phyloP scores from a whole-genome alignment of 2,329 filamentous ascomycete species.

The Pseudopithomyces maydicus region DNA sequence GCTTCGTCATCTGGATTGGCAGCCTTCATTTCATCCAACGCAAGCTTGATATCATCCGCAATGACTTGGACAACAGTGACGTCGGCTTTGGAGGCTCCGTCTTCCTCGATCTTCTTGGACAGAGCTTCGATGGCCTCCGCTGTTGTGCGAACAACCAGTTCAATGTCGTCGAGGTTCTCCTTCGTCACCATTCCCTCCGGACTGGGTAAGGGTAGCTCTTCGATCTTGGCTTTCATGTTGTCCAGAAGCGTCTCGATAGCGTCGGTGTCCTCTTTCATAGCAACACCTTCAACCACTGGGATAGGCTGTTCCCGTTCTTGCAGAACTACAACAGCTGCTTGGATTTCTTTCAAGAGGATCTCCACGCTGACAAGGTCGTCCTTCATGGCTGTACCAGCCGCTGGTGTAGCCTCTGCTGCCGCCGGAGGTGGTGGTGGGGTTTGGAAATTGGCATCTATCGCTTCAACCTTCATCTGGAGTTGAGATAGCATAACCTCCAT shows the following conservation, averaged over 20 bases:
- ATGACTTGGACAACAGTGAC: slow-evolving; percentile 77
- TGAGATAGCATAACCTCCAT: slow-evolving; percentile 84
- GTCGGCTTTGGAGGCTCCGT: slow-evolving; percentile 77
- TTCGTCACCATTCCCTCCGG: slow-evolving; percentile 70
- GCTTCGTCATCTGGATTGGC: slow-evolving; percentile 56
- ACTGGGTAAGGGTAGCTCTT: slow-evolving; percentile 72
- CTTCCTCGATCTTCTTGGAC: slow-evolving; percentile 67
- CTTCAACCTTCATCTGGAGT: slow-evolving; percentile 82
- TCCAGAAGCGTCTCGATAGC: slow-evolving; percentile 89
- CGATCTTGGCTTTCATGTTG: slow-evolving; percentile 86
- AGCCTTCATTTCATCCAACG: slow-evolving; percentile 70
- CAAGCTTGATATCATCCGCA: slow-evolving; percentile 75
- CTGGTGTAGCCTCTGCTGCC: slow-evolving; percentile 31
- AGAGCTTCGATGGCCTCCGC: slow-evolving; percentile 74
- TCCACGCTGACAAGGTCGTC: slow-evolving; percentile 57
- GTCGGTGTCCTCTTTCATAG: slow-evolving; percentile 82
- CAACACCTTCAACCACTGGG: slow-evolving; percentile 55
- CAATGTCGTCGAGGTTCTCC: slow-evolving; percentile 65
- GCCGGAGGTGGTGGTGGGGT: slow-evolving; percentile 50
- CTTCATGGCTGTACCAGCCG: slow-evolving; percentile 51
- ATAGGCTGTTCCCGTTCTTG: slow-evolving; percentile 33
- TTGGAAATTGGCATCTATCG: slow-evolving; percentile 64
- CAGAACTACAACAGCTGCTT: slow-evolving; percentile 56
- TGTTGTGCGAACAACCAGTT: slow-evolving; percentile 74
- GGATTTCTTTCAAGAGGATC: slow-evolving; percentile 59